A percentile compares a stretch with the other conserved stretches of the same genome.
phyloP scores from a whole-genome alignment of 1,284 basidiomycete genomes.

The Takashimella koratensis region DNA sequence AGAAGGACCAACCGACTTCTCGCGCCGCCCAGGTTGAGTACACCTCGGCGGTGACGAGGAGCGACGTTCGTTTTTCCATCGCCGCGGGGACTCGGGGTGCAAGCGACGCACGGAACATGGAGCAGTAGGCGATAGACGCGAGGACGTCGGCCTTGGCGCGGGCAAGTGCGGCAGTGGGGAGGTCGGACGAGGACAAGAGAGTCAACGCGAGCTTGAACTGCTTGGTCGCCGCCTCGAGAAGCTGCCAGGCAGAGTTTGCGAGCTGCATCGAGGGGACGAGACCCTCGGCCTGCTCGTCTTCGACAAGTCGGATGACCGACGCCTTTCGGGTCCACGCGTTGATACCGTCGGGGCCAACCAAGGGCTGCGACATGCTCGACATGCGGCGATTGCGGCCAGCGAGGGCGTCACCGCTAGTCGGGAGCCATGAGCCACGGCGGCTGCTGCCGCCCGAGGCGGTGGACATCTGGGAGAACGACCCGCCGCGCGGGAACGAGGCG shows the following conservation, averaged over 20 bases:
- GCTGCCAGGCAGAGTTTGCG: slow-evolving; percentile 37
- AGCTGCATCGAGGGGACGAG: slow-evolving; percentile 31
- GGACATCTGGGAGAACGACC: background rate
- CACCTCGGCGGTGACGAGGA: slow-evolving; percentile 47
- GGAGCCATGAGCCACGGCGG: background rate
- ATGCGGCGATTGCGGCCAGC: slow-evolving; percentile 15
- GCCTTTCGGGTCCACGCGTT: slow-evolving; percentile 43
- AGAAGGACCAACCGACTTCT: slow-evolving; percentile 48
- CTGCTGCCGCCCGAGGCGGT: background rate
- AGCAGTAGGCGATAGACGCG: slow-evolving; percentile 31
- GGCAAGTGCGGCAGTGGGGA: slow-evolving; percentile 28
- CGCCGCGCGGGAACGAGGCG: background rate
- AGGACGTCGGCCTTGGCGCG: slow-evolving; percentile 38
- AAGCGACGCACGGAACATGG: slow-evolving; percentile 41
- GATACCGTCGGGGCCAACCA: slow-evolving; percentile 28
- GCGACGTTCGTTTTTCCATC: slow-evolving; percentile 29
- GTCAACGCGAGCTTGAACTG: slow-evolving; percentile 46
- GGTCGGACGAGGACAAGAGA: slow-evolving; percentile 29
- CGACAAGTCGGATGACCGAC: slow-evolving; percentile 33
- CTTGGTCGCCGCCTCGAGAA: slow-evolving; percentile 38
- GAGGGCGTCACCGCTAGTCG: background rate
- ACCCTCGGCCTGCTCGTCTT: slow-evolving; percentile 20
- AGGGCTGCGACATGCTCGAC: slow-evolving; percentile 31
- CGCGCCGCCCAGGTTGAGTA: slow-evolving; percentile 48
- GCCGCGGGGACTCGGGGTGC: slow-evolving; percentile 32